Evolutionary conservation across 257 asterid species (phyloP), one percentile per base, ranked within the genome.

Genomic region (Cordia subcordata): DNA sequence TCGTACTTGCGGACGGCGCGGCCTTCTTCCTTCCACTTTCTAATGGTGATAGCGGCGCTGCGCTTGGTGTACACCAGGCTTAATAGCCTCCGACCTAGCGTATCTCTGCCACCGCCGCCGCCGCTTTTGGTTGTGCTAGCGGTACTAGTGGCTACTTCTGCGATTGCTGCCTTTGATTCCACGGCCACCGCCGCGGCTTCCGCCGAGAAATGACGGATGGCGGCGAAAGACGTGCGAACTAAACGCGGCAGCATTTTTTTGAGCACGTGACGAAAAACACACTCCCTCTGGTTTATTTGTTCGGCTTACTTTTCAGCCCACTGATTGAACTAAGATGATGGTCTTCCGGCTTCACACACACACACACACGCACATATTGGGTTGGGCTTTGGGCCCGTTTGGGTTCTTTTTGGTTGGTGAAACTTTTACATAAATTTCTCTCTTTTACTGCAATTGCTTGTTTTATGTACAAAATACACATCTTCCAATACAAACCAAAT

Each of bases 21-120:
- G 0, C 98, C 98, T 64, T 88, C 90, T 76, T 86, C 96, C 68
- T 84, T 84, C 98, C 98, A 92, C 55, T 81, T 81, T 62, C 85
- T 75, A 38, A 92, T 80, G 66, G 94, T 58, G 27, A 78, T 70
- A 38, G 81, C 89, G 54, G 94, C 96, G 75, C 94, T 84, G 42
- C 94, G 88, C 78, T 88, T 92, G 50, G 85, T 46, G 67, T 76
- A 84, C 42, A 79, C 80, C 65, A 85, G 82, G 55, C 84, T 77
- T 67, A 88, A 63, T 45, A 92, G 79, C 74, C 96, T 79, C 69
- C 82, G 73, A 14, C 88, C 94, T 12, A 86, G 78, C 38, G 94
- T 84, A 70, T 88, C 95, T 60, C 69, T 19, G 55, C 77, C 79
- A 13, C 79, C 75, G 15, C 47, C 47, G 15, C 47, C 64, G 49